Percentiles rank a stretch among this genome's conserved stretches.
phyloP scores from a whole-genome alignment of 345 rosid species.

The Sapria himalayana region DNA sequence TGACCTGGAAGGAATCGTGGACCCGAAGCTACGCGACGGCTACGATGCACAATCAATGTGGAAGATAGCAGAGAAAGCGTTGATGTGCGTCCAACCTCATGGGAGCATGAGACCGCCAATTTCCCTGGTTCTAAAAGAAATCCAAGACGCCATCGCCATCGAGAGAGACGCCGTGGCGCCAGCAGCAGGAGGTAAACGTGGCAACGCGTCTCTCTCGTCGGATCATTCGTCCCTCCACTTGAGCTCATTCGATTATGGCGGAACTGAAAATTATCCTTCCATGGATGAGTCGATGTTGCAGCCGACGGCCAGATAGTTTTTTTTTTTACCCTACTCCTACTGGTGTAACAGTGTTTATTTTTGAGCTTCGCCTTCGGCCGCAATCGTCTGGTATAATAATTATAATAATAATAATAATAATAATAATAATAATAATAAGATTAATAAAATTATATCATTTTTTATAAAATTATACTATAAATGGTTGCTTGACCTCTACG shows the following conservation, averaged over 20 bases:
- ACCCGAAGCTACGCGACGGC: constrained; percentile 37
- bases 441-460: too few species aligned
- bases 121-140: constrained; percentile 83
- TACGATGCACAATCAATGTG: constrained; percentile 93
- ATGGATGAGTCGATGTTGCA: constrained; percentile 36
- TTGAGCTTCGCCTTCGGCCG: too few species aligned
- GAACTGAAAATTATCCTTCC: constrained; percentile 30
- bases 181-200: constrained; percentile 50
- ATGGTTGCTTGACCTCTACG: too few species aligned
- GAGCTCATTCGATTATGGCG: constrained; percentile 29
- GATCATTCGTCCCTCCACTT: constrained; percentile 43
- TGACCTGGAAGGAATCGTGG: constrained; percentile 75
- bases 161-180: constrained; percentile 39
- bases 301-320: constrained; percentile 50
- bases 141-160: constrained; percentile 69
- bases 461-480: too few species aligned
- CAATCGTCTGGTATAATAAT: too few species aligned
- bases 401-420: too few species aligned
- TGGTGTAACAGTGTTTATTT: too few species aligned
- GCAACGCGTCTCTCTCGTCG: constrained; percentile 52
- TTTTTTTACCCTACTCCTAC: too few species aligned
- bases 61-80: constrained; percentile 94
- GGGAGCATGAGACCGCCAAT: constrained; percentile 87
- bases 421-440: too few species aligned
- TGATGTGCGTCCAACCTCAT: constrained; percentile 77